phyloP scores from a whole-genome alignment of 768 basidiomycete genomes.

The Porpolomopsis calyptriformis region DNA sequence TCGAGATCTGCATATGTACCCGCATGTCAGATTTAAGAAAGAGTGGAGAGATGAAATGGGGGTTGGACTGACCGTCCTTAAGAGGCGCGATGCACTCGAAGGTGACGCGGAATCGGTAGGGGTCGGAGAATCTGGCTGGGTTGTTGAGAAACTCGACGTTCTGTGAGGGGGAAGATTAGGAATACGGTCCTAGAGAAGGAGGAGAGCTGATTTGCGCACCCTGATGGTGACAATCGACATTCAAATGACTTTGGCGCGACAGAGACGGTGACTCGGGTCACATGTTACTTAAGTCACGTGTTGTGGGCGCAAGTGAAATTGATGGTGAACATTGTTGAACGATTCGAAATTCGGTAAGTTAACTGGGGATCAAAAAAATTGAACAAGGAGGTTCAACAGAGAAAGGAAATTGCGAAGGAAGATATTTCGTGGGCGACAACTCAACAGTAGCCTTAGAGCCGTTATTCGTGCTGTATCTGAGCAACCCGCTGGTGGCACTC shows the following conservation, averaged over 20 bases:
- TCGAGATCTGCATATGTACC: conserved; percentile 62
- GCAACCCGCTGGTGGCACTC: too few relatives aligned
- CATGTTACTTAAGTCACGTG: neutral
- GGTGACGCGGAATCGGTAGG: conserved; percentile 88
- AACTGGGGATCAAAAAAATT: too few relatives aligned
- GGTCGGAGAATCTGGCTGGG: conserved; percentile 83
- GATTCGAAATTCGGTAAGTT: too few relatives aligned
- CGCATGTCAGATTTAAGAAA: neutral
- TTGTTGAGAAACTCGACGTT: conserved; percentile 73
- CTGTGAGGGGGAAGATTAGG: neutral
- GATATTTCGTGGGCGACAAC: too few relatives aligned
- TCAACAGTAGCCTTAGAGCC: too few relatives aligned
- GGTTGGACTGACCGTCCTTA: conserved; percentile 56
- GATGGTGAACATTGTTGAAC: too few relatives aligned
- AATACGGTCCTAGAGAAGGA: neutral
- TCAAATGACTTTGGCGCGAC: neutral
- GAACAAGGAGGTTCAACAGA: too few relatives aligned
- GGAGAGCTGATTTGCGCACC: conserved; percentile 26
- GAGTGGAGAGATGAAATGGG: neutral
- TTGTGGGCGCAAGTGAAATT: too few relatives aligned
- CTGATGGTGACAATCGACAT: conserved; percentile 68
- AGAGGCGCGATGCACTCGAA: conserved; percentile 94
- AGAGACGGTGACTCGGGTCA: too few relatives aligned
- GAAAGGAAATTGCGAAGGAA: too few relatives aligned
- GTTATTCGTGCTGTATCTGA: too few relatives aligned